Conservation (phyloP, 2,329 filamentous ascomycete species). For the Raffaelea arxii region DNA sequence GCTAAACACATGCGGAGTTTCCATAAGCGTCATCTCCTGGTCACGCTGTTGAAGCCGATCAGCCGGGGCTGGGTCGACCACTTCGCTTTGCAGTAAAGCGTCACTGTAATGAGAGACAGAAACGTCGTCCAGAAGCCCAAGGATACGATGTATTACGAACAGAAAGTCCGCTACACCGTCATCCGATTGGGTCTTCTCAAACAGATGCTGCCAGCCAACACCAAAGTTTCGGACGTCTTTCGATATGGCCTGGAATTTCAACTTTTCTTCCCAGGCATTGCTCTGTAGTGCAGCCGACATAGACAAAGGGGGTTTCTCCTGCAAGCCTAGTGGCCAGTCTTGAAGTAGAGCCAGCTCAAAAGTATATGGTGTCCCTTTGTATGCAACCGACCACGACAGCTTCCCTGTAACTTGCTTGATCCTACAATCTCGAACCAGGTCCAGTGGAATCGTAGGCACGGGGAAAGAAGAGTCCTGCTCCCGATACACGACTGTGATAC, state of each 20-base stretch:
- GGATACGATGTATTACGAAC: background rate
- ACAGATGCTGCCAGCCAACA: constrained; percentile 3
- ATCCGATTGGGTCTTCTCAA: background rate
- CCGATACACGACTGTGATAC: constrained; percentile 14
- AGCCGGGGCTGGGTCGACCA: too few relatives aligned
- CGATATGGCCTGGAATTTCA: background rate
- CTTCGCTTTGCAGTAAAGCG: too few relatives aligned
- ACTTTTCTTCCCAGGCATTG: constrained; percentile 3
- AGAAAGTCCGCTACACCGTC: constrained; percentile 8
- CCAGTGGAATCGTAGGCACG: constrained; percentile 11
- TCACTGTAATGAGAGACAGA: background rate
- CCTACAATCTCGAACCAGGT: constrained; percentile 6
- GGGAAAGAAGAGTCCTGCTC: constrained; percentile 18
- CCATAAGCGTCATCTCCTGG: too few relatives aligned
- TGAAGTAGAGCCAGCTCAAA: constrained; percentile 26
- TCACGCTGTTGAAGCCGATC: too few relatives aligned
- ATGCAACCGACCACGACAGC: constrained; percentile 22
- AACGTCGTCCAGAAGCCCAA: background rate
- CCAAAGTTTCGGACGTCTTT: constrained; percentile 7
- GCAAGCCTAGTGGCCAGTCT: constrained; percentile 15
- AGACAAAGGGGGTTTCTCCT: background rate
- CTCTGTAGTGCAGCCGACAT: background rate
- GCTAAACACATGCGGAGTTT: too few relatives aligned
- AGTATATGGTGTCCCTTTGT: constrained; percentile 19
- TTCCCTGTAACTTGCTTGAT: constrained; percentile 23